Base-by-base conservation (phyloP, 2,329 filamentous ascomycete genomes). In the Fusarium secorum region DNA sequence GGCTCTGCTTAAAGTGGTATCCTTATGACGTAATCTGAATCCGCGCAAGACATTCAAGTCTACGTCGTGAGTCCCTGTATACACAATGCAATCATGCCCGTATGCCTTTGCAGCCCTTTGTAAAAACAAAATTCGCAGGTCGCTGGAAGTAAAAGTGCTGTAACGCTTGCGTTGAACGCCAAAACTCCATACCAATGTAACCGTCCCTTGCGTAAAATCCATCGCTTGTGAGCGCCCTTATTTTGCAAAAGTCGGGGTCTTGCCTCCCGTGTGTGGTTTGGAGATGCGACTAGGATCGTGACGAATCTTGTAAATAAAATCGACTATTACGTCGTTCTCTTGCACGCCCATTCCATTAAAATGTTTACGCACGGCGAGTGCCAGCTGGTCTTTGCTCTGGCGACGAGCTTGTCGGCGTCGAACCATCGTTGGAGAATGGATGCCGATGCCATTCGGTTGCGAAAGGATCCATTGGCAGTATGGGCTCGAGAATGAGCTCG, bases 261-360 rank as follows among this genome's bases (percentile, higher is more conserved):
- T 67, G 42, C 64, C 45, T 52, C 59, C 38, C 22, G 42, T 17
- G 36, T 60, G 60, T 45, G 74, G 76, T 60, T 76, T 77, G n/a
- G 76, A 60, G 45, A 77, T 69, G 11, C 74, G 64, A 49, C 74
- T 78, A 9, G 75, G 62, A 24, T 81, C 78, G 66, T 78, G 79
- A 28, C 79, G 79, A 33, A 93, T 86, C 77, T 90, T 92, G 84
- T 93, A 93, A 67, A 94, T 84, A 78, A 94, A 89, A 71, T 93
- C 91, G 61, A 95, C 91, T 62, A 96, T 91, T 71, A 94, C 90
- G 75, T 96, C 93, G 77, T 91, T 94, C 83, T 97, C 93, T 71
- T 90, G 91, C 42, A 95, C 88, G 20, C 91, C 91, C 71, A 93
- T 85, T 36, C 89, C 89, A 78, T 96, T 96, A 83, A 96, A 96